Evolutionary conservation across 768 basidiomycete genomes (phyloP).

Genomic region (Russula ochroleuca): DNA sequence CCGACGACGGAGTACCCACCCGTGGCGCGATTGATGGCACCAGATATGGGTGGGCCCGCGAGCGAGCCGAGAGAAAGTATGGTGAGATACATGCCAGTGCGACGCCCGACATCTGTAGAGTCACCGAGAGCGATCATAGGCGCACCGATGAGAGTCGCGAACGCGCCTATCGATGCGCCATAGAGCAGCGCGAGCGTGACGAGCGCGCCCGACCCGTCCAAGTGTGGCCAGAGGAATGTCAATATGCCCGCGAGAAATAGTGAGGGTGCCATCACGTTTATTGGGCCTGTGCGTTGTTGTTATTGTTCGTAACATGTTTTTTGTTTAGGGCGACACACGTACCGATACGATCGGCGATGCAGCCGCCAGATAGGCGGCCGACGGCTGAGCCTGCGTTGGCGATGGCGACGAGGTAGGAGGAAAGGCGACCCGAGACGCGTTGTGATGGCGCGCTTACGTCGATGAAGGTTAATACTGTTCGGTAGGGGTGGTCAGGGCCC

Average conservation of each 20-base stretch:
- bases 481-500: background rate
- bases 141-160: slow-evolving; percentile 50
- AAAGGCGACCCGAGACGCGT: slow-evolving; percentile 47
- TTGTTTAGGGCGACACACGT: slow-evolving; percentile 10
- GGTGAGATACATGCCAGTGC: slow-evolving; percentile 62
- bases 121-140: slow-evolving; percentile 62
- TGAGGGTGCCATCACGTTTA: slow-evolving; percentile 67
- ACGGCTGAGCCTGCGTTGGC: slow-evolving; percentile 62
- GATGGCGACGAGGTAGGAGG: slow-evolving; percentile 63
- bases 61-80: slow-evolving; percentile 59
- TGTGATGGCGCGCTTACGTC: slow-evolving; percentile 50
- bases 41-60: slow-evolving; percentile 68
- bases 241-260: slow-evolving; percentile 51
- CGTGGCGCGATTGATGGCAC: slow-evolving; percentile 54
- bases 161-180: slow-evolving; percentile 62
- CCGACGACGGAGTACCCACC: slow-evolving; percentile 53
- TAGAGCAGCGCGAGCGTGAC: slow-evolving; percentile 58
- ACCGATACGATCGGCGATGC: slow-evolving; percentile 55
- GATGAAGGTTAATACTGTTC: slow-evolving; percentile 60
- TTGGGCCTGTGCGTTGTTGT: slow-evolving; percentile 42
- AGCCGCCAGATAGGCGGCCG: slow-evolving; percentile 54
- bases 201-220: slow-evolving; percentile 40
- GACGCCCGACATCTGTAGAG: slow-evolving; percentile 55
- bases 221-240: slow-evolving; percentile 72
- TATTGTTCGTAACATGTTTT: no score